phyloP scores from a whole-genome alignment of 495 filamentous ascomycete species.

The Aspergillus baeticus region DNA sequence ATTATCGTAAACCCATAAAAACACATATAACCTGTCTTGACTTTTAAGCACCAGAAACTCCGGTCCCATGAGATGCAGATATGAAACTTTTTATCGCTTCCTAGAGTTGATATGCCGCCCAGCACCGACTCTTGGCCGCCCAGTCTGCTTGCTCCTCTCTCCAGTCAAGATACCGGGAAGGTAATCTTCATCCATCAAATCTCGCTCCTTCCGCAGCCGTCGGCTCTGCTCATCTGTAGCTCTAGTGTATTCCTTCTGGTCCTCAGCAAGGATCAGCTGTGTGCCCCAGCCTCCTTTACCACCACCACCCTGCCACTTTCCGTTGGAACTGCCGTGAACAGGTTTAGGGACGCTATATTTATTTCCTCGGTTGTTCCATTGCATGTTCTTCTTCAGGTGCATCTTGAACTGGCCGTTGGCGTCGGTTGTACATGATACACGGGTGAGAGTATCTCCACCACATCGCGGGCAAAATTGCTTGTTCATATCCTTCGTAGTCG shows the following conservation, averaged over 20 bases:
- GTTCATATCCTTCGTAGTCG: conserved; percentile 75
- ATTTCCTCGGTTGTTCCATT: conserved; percentile 92
- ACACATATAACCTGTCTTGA: conserved; percentile 19
- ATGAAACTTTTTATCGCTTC: conserved; percentile 52
- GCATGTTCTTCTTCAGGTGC: conserved; percentile 92
- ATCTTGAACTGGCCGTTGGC: conserved; percentile 76
- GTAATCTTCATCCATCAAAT: conserved; percentile 95
- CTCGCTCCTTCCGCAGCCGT: conserved; percentile 60
- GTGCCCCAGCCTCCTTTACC: conserved; percentile 86
- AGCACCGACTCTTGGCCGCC: conserved; percentile 76
- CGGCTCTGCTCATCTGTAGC: conserved; percentile 62
- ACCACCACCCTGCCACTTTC: conserved; percentile 69
- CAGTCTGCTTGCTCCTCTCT: conserved; percentile 59
- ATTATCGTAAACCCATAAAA: conserved; percentile 22
- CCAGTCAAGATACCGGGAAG: conserved; percentile 84
- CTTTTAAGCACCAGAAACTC: conserved; percentile 38
- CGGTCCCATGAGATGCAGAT: conserved; percentile 28
- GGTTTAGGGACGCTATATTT: conserved; percentile 90
- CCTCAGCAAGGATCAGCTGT: conserved; percentile 81
- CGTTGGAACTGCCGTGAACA: conserved; percentile 73
- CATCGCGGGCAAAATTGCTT: conserved; percentile 95
- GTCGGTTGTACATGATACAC: conserved; percentile 83
- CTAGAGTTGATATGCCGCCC: conserved; percentile 84
- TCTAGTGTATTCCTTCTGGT: conserved; percentile 88
- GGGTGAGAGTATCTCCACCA: conserved; percentile 81